These are phyloP conservation scores for Kazachstania sp. DNA, from an alignment of 1,139 yeast species.

Conservation along the genomic window DNA sequence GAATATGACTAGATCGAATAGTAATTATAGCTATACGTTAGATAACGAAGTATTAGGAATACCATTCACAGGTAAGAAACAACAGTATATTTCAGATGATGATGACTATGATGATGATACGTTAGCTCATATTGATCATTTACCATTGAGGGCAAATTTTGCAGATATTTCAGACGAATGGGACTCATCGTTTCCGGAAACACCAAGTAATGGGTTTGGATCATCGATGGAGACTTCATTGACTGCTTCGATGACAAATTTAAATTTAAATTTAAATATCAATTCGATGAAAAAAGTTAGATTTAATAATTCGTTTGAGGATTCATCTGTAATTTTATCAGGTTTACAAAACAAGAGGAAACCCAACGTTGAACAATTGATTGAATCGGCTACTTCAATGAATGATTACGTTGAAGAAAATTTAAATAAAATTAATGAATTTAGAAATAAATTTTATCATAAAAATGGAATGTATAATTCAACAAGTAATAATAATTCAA, in stretches of 20 bases:
- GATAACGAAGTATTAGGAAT: background rate
- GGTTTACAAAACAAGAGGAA: background rate
- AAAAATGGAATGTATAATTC: background rate
- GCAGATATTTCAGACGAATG: conserved; percentile 2
- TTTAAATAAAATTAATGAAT: conserved; percentile 15
- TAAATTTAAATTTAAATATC: background rate
- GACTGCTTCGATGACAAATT: background rate
- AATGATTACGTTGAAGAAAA: conserved; percentile 18
- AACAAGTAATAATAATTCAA: background rate
- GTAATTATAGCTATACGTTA: background rate
- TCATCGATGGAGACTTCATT: background rate
- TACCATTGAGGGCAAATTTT: conserved; percentile 3
- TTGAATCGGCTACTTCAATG: conserved; percentile 20
- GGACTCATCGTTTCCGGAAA: conserved; percentile 3
- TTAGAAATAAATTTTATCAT: conserved; percentile 12
- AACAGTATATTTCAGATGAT: background rate
- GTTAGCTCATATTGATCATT: background rate
- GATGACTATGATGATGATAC: background rate
- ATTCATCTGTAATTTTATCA: background rate
- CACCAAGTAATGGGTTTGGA: background rate
- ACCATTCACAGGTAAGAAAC: background rate
- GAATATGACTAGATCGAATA: background rate
- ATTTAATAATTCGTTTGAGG: background rate
- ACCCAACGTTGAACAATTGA: conserved; percentile 17
- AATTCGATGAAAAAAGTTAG: background rate